Evolutionary conservation across 129 eudicot genomes (phyloP).

Genomic region (Deinandra increscens): DNA sequence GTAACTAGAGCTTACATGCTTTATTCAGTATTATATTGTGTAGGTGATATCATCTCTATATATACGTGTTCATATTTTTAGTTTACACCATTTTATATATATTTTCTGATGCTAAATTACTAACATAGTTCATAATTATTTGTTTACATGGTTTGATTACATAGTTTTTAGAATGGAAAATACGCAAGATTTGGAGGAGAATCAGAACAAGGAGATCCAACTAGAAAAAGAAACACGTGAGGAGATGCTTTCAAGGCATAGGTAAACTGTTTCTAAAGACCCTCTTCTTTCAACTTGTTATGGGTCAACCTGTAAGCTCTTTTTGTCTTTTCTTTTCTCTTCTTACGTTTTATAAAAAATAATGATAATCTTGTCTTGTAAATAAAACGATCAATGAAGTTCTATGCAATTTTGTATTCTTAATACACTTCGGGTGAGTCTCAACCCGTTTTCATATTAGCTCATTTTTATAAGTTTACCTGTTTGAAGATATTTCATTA

Average conservation of each 20-base stretch:
- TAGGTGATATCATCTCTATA: not conserved
- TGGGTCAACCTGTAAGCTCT: not conserved
- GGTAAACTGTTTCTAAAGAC: slow-evolving; percentile 38
- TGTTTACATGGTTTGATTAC: not conserved
- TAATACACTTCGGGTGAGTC: not conserved
- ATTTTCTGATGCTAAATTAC: not conserved
- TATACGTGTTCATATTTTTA: not conserved
- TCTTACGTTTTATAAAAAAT: not conserved
- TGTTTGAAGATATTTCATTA: not conserved
- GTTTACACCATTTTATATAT: not conserved
- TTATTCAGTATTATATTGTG: not conserved
- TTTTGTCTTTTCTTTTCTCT: not conserved
- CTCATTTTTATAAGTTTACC: not conserved
- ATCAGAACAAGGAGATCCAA: slow-evolving; percentile 36
- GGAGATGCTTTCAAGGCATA: slow-evolving; percentile 93
- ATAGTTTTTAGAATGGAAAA: slow-evolving; percentile 50
- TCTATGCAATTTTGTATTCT: not conserved
- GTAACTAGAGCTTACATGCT: not conserved
- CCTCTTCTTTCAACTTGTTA: not conserved
- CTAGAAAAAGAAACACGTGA: slow-evolving; percentile 67
- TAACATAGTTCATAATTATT: not conserved
- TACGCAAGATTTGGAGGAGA: slow-evolving; percentile 39
- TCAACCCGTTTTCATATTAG: slow-evolving; percentile 1
- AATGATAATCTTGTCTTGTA: not conserved
- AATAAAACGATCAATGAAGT: not conserved